Evolutionary conservation across 1,284 basidiomycete genomes (phyloP), one percentile per base, ranked within the genome.

Genomic region (Fomitopsis palustris): DNA sequence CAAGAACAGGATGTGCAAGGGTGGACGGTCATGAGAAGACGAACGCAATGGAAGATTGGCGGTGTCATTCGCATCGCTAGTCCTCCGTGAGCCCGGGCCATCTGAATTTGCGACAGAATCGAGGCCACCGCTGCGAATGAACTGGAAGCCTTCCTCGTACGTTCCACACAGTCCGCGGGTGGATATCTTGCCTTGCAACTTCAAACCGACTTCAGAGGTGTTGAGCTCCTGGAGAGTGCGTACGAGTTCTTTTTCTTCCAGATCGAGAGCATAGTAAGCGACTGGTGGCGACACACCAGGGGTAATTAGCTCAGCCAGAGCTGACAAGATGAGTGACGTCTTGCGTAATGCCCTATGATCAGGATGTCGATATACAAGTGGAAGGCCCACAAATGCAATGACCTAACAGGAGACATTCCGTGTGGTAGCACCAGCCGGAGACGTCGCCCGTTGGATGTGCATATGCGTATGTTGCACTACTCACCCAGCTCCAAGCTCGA

Each of bases 191-290:
- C 88, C 91, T 39, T 77, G 64, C 9, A 95, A 78, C 29, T 77
- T 74, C 17, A 77, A 70, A 23, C 92, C 92, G 55, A 92, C 78
- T 12, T 83, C 78, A 14, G 79, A 90, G 61, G 77, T 72, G 41
- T 81, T 74, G 64, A 98, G 86, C 67, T 88, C 81, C 38, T 76
- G 76, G 49, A 98, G 81, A 4, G 93, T 93, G 27, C 95, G 87
- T 62, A 89, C 82, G 35, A 98, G 86, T 70, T 98, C 95, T 55
- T 83, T 82, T 65, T 89, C 81, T 73, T 96, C 93, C 29, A 98
- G 86, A 70, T 98, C 96, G 56, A 99, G 88, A 12, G 96, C 95
- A 77, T 93, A 95, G 75, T 97, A 98, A 1, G 87, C 90, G 68
- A 92, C 85, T 10, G 85, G 77, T 16, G 72, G 62, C 1, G 70